phyloP scores from a whole-genome alignment of 192 early-diverging fungal species.

The Gryganskiella cystojenkinii region DNA sequence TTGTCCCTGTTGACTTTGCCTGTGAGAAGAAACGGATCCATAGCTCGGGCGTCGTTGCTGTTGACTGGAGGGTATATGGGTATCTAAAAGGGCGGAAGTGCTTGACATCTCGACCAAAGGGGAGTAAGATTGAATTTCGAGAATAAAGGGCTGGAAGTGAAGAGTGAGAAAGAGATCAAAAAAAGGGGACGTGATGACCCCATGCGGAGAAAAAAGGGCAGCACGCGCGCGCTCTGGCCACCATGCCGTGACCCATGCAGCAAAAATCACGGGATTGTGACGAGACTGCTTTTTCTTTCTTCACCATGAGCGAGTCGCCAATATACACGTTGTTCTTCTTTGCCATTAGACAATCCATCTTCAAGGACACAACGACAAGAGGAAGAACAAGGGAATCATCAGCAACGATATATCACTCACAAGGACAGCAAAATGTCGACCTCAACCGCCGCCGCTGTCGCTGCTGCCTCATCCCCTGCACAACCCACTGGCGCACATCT shows the following conservation, averaged over 20 bases:
- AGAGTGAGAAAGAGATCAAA: not conserved
- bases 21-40: conserved; percentile 8
- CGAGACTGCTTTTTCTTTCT: too few relatives aligned
- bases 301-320: too few relatives aligned
- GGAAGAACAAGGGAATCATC: too few relatives aligned
- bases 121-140: not conserved
- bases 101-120: not conserved
- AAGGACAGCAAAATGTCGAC: conserved; percentile 22
- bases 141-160: not conserved
- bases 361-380: too few relatives aligned
- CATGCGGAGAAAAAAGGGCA: not conserved
- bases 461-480: conserved; percentile 44
- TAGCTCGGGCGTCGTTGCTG: conserved; percentile 13
- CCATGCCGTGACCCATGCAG: too few relatives aligned
- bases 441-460: conserved; percentile 46
- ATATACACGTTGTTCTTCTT: too few relatives aligned
- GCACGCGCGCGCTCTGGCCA: too few relatives aligned
- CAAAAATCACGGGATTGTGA: too few relatives aligned
- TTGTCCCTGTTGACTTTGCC: conserved; percentile 2
- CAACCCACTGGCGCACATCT: conserved; percentile 57
- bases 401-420: too few relatives aligned
- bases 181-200: not conserved
- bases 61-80: not conserved
- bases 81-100: not conserved
- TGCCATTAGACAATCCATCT: too few relatives aligned